Conservation (phyloP, 2,329 filamentous ascomycete genomes). For the Pseudocercospora cruenta region DNA sequence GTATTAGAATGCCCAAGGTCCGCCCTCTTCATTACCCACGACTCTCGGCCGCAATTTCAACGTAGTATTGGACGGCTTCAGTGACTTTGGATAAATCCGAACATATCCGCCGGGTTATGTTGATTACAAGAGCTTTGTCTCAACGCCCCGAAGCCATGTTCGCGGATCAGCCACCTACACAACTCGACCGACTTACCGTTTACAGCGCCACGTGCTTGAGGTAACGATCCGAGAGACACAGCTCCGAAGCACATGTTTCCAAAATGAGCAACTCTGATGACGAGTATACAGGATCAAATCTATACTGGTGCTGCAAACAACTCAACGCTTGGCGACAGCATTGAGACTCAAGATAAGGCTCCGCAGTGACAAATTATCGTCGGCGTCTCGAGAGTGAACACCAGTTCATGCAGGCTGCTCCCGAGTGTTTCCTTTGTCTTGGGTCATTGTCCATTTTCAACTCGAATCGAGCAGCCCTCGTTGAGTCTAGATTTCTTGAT, state of each 20-base stretch:
- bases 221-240: neutral
- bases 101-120: neutral
- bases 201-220: neutral
- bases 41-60: neutral
- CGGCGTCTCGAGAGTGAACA: neutral
- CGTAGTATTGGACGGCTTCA: neutral
- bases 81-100: neutral
- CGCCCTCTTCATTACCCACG: neutral
- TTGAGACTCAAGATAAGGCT: neutral
- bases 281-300: neutral
- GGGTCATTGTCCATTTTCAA: conserved; percentile 2
- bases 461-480: conserved; percentile 7
- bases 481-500: neutral
- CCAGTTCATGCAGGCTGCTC: conserved; percentile 2
- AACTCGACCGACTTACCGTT: neutral
- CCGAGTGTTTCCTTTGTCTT: neutral
- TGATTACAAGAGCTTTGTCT: neutral
- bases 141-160: neutral
- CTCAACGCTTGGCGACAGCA: neutral
- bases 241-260: neutral
- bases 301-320: neutral
- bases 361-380: neutral
- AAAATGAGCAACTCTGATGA: neutral
- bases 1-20: neutral
- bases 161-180: neutral